Conservation (phyloP, 2,329 filamentous ascomycete genomes). For the Aspergillus sclerotialis region DNA sequence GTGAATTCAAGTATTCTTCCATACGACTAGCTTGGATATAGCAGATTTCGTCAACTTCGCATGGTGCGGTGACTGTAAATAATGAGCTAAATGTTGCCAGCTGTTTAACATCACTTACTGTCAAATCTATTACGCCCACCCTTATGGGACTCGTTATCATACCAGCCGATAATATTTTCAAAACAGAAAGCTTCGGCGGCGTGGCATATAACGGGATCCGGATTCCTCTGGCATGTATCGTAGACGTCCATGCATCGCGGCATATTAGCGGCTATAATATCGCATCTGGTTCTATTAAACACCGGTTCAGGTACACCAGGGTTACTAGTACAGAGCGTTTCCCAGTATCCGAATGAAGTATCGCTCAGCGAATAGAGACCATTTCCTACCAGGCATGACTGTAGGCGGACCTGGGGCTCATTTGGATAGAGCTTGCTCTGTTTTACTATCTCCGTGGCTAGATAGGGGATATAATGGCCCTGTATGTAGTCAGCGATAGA, state of each 20-base stretch:
- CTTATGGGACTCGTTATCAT: constrained; percentile 12
- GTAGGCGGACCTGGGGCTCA: constrained; percentile 35
- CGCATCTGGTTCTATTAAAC: constrained; percentile 41
- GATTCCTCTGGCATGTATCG: constrained; percentile 23
- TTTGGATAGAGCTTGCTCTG: constrained; percentile 38
- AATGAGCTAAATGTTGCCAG: too few relatives aligned
- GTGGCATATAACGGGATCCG: constrained; percentile 13
- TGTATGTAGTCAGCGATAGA: constrained; percentile 6
- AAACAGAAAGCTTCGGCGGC: constrained; percentile 12
- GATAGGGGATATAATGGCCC: constrained; percentile 44
- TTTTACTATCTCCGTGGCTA: constrained; percentile 38
- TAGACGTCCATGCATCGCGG: constrained; percentile 40
- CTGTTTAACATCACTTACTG: constrained; percentile 9
- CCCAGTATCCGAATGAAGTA: constrained; percentile 39
- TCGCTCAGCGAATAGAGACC: constrained; percentile 39
- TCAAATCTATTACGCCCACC: constrained; percentile 19
- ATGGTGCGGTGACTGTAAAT: constrained; percentile 13
- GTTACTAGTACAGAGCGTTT: constrained; percentile 42
- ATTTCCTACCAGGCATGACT: constrained; percentile 43
- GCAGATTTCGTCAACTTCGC: constrained; percentile 14
- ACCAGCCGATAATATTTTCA: constrained; percentile 8
- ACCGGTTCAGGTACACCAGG: constrained; percentile 36
- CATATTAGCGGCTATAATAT: constrained; percentile 40
- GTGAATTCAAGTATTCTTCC: constrained; percentile 14
- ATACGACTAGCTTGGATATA: constrained; percentile 9